Evolutionary conservation across 176 grass and related monocot genomes (phyloP).

Genomic region (Avena sativa): DNA sequence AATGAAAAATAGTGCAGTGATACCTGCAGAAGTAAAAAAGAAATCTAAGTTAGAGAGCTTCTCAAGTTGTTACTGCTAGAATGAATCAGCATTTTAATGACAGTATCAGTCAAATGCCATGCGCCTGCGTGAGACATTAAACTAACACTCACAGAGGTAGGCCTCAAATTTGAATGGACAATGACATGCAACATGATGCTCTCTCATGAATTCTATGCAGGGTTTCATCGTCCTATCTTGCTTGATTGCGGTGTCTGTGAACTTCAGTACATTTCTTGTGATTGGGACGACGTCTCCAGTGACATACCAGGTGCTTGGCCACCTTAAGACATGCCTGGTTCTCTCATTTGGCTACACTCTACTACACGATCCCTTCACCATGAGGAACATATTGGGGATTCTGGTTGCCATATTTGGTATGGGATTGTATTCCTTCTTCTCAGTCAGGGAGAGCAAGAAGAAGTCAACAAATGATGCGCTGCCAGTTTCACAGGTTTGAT

Average conservation of each 20-base stretch:
- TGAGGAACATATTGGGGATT: constrained; percentile 86
- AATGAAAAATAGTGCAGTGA: constrained; percentile 21
- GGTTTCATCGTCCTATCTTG: constrained; percentile 96
- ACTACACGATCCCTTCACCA: constrained; percentile 84
- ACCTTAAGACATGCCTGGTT: constrained; percentile 97
- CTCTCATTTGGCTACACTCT: constrained; percentile 98
- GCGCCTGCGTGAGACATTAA: constrained; percentile 15
- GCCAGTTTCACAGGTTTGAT: constrained; percentile 85
- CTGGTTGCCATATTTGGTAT: constrained; percentile 95
- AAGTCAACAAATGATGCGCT: constrained; percentile 79
- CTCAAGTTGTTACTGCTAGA: constrained; percentile 25
- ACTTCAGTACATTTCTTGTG: constrained; percentile 99
- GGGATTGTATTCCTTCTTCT: constrained; percentile 90
- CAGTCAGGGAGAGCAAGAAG: constrained; percentile 87
- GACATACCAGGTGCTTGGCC: constrained; percentile 97
- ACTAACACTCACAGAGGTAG: constrained; percentile 10
- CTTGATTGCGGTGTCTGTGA: constrained; percentile 96
- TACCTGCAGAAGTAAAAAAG: constrained; percentile 24
- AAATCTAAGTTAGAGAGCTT: constrained; percentile 23
- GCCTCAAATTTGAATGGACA: constrained; percentile 11
- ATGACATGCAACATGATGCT: constrained; percentile 36
- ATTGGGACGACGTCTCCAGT: constrained; percentile 97
- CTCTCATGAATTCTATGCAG: constrained; percentile 57
- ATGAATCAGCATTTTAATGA: constrained; percentile 36
- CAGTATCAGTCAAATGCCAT: constrained; percentile 15